Percentiles rank a stretch among this genome's conserved stretches.
Evolutionary conservation across 352 stramenopile genomes (phyloP).

Genomic region (Vaucheria bursata): DNA sequence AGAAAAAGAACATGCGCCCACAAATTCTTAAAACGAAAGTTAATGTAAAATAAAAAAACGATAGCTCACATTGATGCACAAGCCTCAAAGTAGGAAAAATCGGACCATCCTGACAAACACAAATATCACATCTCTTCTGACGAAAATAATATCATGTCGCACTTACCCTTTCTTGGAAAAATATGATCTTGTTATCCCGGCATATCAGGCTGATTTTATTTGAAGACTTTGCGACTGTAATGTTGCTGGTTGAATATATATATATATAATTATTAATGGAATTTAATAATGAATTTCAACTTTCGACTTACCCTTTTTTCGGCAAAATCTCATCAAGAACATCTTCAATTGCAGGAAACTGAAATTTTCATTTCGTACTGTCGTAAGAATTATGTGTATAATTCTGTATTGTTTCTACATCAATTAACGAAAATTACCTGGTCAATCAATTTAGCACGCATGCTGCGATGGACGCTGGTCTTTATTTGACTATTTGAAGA

Average conservation of each 20-base stretch:
- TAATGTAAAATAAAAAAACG: neutral
- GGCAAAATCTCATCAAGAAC: slow-evolving; percentile 73
- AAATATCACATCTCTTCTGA: slow-evolving; percentile 49
- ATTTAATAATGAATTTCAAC: neutral
- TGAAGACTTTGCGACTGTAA: slow-evolving; percentile 69
- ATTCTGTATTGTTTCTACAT: neutral
- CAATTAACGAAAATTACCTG: slow-evolving; percentile 53
- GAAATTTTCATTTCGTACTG: neutral
- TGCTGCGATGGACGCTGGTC: slow-evolving; percentile 86
- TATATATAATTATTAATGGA: neutral
- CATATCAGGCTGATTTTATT: slow-evolving; percentile 57
- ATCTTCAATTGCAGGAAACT: slow-evolving; percentile 53
- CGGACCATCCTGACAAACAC: slow-evolving; percentile 87
- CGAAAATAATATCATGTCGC: slow-evolving; percentile 1
- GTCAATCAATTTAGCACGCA: slow-evolving; percentile 82
- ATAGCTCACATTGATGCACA: slow-evolving; percentile 74
- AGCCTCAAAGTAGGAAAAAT: slow-evolving; percentile 92
- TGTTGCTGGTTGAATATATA: slow-evolving; percentile 60
- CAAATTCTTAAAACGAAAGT: neutral
- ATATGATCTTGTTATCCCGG: slow-evolving; percentile 15
- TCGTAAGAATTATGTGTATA: neutral
- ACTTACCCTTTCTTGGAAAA: slow-evolving; percentile 34
- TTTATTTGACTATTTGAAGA: slow-evolving; percentile 93
- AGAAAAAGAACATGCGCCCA: neutral
- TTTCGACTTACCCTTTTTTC: slow-evolving; percentile 71